Base-by-base conservation (phyloP, 805 yeast species). In the Scheffersomyces lignosus region DNA sequence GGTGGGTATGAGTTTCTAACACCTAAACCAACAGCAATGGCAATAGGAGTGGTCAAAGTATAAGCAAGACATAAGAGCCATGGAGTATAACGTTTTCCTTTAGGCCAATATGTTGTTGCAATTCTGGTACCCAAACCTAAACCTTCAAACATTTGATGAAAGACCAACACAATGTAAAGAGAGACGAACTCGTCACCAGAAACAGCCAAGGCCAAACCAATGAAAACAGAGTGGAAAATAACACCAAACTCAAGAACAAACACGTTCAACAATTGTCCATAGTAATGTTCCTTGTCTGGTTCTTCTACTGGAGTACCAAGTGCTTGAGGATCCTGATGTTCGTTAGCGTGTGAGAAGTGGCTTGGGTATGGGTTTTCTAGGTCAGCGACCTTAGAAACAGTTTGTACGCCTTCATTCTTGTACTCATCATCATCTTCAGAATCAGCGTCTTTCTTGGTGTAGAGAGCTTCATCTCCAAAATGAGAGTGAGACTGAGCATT, bases 81-180 rank as follows among this genome's bases (percentile, higher is more conserved):
- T 13, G 87, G 87, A 1, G 82, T 73, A 46, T 52, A 63, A 44
- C 70, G 64, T 48, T 53, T 58, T 15, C 49, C 41, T 5, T 49
- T 34, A 6, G 84, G 83, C 77, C 82, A 82, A 2, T 70, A 64
- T 1, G 78, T 69, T 20, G 70, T 71, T 1, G 88, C 83, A 25
- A 84, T 70, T 59, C 95, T 77, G 6, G 91, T 75, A 16, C 95
- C 95, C 46, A 87, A 67, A 41, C 95, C 96, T 33, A 87, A 70
- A 33, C 95, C 96, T 64, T 87, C 96, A 54, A 87, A 87, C 69
- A 81, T 70, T 61, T 87, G 96, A 57, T 87, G 89, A 70, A 78
- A 80, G 4, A 81, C 76, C 29, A 68, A 44, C n/a, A 83, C 96
- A 44, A 83, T 73, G 58, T 83, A 86, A 33, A 87, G 65, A 4